Base-by-base conservation (phyloP, 2,329 filamentous ascomycete genomes). In the Aphanocladium album region DNA sequence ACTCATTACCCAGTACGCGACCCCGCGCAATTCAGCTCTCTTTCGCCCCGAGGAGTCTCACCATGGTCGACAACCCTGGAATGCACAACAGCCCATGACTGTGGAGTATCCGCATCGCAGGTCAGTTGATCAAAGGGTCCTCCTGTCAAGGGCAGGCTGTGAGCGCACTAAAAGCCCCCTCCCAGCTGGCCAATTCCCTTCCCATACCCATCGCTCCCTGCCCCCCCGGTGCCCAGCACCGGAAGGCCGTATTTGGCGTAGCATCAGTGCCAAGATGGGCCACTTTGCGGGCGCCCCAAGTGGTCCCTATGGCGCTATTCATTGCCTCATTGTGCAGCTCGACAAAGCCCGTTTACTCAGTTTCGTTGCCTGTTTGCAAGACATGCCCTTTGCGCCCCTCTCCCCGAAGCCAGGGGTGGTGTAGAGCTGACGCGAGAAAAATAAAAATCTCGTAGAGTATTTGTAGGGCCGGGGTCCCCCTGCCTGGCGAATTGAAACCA, bases 241-340 rank as follows among this genome's bases (percentile, higher is more conserved):
- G 43, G 54, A 9, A 49, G 30, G 23, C 46, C 56, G 46, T 43
- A 51, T 58, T 30, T 50, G 46, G 54, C 9, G 56, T 58, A 58
- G 56, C 56, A 58, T 58, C 56, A 50, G 35, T 43, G 56, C 56
- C 35, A 51, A 30, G 23, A 33, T 43, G 33, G 35, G 25, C 43
- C 37, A 27, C 52, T 43, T 30, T 23, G 37, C 21, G 37, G n/a
- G 39, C 52, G 33, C 43, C 17, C 54, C 19, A 49, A 57, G 54
- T 57, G 54, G 54, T 43, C 25, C 45, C 54, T 3, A 49, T 51
- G 35, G 55, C 55, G 55, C 55, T n/a, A 35, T 51, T 33, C 33
- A 57, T 57, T 57, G 56, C 56, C 56, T 58, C 56, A 51, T 58
- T 50, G 55, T 58, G 46, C 46, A 58, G 56, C 56, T 58, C 23